phyloP scores from a whole-genome alignment of 495 filamentous ascomycete species.

The Penicillium psychrofluorescens region DNA sequence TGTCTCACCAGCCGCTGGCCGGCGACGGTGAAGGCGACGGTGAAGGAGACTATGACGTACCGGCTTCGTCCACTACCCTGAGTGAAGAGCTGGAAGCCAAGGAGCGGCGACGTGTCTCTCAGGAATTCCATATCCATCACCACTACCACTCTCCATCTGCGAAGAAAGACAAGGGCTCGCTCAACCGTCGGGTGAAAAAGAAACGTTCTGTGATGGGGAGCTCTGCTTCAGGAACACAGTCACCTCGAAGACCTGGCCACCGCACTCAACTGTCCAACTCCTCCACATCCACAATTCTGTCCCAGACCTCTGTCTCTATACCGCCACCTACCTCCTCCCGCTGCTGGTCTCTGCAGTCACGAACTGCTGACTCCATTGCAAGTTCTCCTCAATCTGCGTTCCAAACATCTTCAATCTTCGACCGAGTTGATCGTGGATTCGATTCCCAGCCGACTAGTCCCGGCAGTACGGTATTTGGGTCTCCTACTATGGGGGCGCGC shows the following conservation, averaged over 20 bases:
- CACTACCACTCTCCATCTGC: slow-evolving; percentile 68
- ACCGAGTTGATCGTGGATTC: slow-evolving; percentile 48
- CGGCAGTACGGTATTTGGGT: slow-evolving; percentile 55
- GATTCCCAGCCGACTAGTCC: slow-evolving; percentile 68
- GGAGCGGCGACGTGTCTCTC: slow-evolving; percentile 45
- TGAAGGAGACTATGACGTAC: slow-evolving; percentile 15
- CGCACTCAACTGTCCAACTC: slow-evolving; percentile 38
- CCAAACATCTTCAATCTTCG: slow-evolving; percentile 70
- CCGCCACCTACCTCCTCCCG: slow-evolving; percentile 38
- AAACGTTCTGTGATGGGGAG: slow-evolving; percentile 51
- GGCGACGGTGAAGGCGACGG: slow-evolving; percentile 25
- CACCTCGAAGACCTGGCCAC: slow-evolving; percentile 34
- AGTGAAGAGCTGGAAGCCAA: slow-evolving; percentile 61
- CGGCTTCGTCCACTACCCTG: slow-evolving; percentile 38
- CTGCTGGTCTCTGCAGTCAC: slow-evolving; percentile 62
- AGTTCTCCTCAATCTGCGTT: slow-evolving; percentile 74
- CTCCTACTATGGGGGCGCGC: slow-evolving; percentile 29
- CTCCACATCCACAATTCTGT: slow-evolving; percentile 49
- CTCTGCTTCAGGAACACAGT: slow-evolving; percentile 38
- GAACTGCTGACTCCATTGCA: slow-evolving; percentile 64
- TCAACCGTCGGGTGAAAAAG: slow-evolving; percentile 58
- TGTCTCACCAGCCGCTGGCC: slow-evolving; percentile 64
- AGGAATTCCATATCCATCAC: slow-evolving; percentile 84
- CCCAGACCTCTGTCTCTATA: slow-evolving; percentile 57
- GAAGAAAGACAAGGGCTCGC: slow-evolving; percentile 44